These are phyloP conservation scores for Candida mattraensis DNA, from an alignment of 805 yeast species.

Conservation along the genomic window DNA sequence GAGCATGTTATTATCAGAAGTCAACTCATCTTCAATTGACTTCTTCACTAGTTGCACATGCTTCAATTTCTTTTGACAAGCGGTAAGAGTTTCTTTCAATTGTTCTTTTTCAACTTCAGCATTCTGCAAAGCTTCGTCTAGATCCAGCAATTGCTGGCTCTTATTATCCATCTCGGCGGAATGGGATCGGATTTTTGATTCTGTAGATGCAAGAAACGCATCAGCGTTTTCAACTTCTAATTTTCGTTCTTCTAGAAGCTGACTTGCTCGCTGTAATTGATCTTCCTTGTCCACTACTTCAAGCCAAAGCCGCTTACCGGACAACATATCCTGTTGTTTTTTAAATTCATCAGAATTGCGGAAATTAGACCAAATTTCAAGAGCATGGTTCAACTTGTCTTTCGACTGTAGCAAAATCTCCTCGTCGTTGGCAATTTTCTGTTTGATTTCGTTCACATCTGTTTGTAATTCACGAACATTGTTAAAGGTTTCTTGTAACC, in stretches of 20 bases:
- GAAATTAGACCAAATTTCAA: conserved; percentile 39
- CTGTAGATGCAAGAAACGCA: conserved; percentile 18
- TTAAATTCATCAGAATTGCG: conserved; percentile 41
- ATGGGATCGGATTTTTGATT: conserved; percentile 4
- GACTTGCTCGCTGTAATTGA: conserved; percentile 22
- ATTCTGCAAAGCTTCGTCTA: conserved; percentile 14
- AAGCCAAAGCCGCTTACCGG: conserved; percentile 52
- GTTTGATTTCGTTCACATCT: conserved; percentile 41
- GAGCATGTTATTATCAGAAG: conserved; percentile 15
- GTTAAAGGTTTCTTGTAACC: conserved; percentile 62
- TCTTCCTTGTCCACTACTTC: conserved; percentile 35
- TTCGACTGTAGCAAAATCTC: conserved; percentile 33
- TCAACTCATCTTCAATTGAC: conserved; percentile 18
- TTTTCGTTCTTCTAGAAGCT: conserved; percentile 17
- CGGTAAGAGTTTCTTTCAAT: conserved; percentile 18
- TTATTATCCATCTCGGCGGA: conserved; percentile 21
- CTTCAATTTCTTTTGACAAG: conserved; percentile 23
- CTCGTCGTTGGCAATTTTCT: conserved; percentile 39
- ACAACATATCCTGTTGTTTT: conserved; percentile 38
- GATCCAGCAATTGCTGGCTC: conserved; percentile 14
- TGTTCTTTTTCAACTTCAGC: conserved; percentile 14
- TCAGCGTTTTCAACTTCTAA: conserved; percentile 21
- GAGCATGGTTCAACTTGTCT: conserved; percentile 42
- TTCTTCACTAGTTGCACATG: conserved; percentile 26
- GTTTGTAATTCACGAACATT: conserved; percentile 46